Percentiles rank a stretch among this genome's conserved stretches.
phyloP scores from a whole-genome alignment of 371 early-diverging fungal species.

The Rhizopus sp. region DNA sequence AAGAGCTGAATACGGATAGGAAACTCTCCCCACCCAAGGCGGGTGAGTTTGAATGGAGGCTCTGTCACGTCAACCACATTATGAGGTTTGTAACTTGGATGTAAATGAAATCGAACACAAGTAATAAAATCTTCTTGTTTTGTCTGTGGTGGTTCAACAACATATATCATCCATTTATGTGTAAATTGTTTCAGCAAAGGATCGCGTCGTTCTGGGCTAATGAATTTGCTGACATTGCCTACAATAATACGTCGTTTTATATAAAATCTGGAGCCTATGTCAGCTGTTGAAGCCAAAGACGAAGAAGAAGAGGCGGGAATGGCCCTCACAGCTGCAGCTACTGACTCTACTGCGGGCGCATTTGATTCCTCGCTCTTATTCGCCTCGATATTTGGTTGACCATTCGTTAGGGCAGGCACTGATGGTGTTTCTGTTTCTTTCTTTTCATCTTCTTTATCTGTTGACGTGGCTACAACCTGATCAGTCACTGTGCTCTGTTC shows the following conservation, averaged over 20 bases:
- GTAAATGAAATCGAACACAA: slow-evolving; percentile 84
- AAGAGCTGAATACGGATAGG: slow-evolving; percentile 81
- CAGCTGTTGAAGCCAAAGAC: slow-evolving; percentile 21
- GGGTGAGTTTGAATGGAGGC: slow-evolving; percentile 82
- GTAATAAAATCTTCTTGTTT: slow-evolving; percentile 67
- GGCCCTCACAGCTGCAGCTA: slow-evolving; percentile 31
- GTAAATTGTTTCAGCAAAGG: slow-evolving; percentile 62
- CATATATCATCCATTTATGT: slow-evolving; percentile 92
- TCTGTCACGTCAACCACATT: slow-evolving; percentile 80
- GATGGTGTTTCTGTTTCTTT: neutral
- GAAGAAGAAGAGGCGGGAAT: slow-evolving; percentile 3
- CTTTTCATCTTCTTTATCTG: no score
- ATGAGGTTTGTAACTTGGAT: slow-evolving; percentile 88
- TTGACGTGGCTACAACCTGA: neutral
- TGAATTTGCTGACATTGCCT: slow-evolving; percentile 85
- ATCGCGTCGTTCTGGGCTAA: slow-evolving; percentile 68
- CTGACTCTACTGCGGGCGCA: slow-evolving; percentile 26
- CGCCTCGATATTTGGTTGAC: no score
- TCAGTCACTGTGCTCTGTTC: neutral
- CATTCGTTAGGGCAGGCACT: no score
- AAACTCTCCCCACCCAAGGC: slow-evolving; percentile 95
- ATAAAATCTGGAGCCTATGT: slow-evolving; percentile 84
- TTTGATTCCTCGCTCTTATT: neutral
- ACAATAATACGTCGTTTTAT: slow-evolving; percentile 77
- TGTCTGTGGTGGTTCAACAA: slow-evolving; percentile 61